Evolutionary conservation across 2,329 filamentous ascomycete species (phyloP), one percentile per base, ranked within the genome.

Genomic region (Pseudogymnoascus destructans): DNA sequence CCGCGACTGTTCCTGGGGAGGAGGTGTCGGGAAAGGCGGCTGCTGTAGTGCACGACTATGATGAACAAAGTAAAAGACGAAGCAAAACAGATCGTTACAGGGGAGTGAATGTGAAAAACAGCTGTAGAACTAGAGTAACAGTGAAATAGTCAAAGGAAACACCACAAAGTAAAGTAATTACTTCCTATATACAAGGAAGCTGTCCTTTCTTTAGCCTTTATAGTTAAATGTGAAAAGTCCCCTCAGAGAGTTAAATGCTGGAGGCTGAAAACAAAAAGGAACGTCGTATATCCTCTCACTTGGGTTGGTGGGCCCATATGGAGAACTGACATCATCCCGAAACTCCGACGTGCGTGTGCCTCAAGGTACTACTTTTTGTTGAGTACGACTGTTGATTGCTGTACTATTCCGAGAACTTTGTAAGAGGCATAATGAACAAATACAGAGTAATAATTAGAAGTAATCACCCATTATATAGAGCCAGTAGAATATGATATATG

Each of bases 321-420:
- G 23, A 27, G 23, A 11, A 52, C 42, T 52, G 42, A 52, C 42
- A 52, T 52, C 42, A 52, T 52, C 42, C 42, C 42, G 42, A 30
- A 52, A 3, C 23, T 52, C 42, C 42, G 42, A 49, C n/a, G 30
- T 52, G 11, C 9, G 27, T 52, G 42, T 52, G 30, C 42, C 42
- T 52, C 42, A 52, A 52, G 42, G 42, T 52, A 52, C 42, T 52
- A 15, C 30, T 30, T 42, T 17, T 30, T 52, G 23, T 30, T 15
- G 42, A 52, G 23, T 17, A 52, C 11, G 23, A 4, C 9, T 27
- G 23, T 30, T 17, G 23, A 52, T 52, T 52, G 23, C 42, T 27
- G 10, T 2, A 3, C 4, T 52, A 30, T 17, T 17, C 23, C 42
- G 3, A 52, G 1, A 52, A 52, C 8, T 17, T 52, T 30, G 42